A percentile compares a stretch with the other conserved stretches of the same genome.
Conservation (phyloP, 2,329 filamentous ascomycete species). For the Knufia fluminis region DNA sequence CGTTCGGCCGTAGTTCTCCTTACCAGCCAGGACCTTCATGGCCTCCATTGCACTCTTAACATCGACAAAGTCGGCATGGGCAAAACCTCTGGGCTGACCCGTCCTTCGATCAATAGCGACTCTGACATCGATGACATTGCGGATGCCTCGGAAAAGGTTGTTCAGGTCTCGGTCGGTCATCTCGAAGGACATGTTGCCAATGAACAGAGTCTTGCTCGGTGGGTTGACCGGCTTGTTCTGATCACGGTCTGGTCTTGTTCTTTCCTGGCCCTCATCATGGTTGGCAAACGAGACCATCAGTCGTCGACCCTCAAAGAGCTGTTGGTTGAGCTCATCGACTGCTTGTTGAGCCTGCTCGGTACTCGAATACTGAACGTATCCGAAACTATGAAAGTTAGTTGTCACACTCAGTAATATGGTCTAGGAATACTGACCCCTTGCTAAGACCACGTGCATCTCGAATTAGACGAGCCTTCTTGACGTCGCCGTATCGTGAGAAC, state of each 20-base stretch:
- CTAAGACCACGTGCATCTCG: slow-evolving; percentile 55
- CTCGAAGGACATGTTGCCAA: slow-evolving; percentile 81
- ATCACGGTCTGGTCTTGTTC: neutral
- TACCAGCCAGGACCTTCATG: slow-evolving; percentile 45
- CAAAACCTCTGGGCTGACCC: slow-evolving; percentile 73
- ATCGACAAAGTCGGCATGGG: slow-evolving; percentile 70
- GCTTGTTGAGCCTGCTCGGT: slow-evolving; percentile 47
- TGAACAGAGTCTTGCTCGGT: slow-evolving; percentile 61
- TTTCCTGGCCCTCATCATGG: slow-evolving; percentile 5
- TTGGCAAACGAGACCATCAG: slow-evolving; percentile 53
- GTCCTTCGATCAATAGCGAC: slow-evolving; percentile 74
- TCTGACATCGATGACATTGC: slow-evolving; percentile 64
- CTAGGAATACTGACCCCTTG: slow-evolving; percentile 55
- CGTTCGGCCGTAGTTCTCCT: slow-evolving; percentile 55
- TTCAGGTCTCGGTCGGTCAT: slow-evolving; percentile 77
- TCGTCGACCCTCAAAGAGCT: slow-evolving; percentile 55
- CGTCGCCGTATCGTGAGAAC: slow-evolving; percentile 49
- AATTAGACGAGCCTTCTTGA: slow-evolving; percentile 47
- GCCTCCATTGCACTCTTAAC: slow-evolving; percentile 56
- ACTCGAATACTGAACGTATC: slow-evolving; percentile 52
- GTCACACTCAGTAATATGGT: no score
- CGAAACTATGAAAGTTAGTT: slow-evolving; percentile 52
- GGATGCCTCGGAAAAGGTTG: slow-evolving; percentile 60
- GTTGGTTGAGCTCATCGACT: slow-evolving; percentile 49
- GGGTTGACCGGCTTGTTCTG: slow-evolving; percentile 26